Conservation (phyloP, 2,329 filamentous ascomycete species). For the Microdochium nivale region DNA sequence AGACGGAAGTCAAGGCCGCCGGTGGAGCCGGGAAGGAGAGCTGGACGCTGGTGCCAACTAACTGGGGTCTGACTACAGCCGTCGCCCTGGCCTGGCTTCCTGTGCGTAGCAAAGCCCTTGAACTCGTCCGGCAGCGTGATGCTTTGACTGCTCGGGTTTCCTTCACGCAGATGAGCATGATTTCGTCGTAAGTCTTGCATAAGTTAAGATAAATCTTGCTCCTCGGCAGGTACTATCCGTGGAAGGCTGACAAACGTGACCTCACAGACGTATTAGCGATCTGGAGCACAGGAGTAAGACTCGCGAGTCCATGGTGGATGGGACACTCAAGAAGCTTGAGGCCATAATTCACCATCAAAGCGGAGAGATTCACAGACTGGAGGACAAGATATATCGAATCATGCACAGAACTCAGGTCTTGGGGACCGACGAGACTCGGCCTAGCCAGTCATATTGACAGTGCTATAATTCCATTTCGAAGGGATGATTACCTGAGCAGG, state of each 20-base stretch:
- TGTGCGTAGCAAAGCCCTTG: constrained; percentile 32
- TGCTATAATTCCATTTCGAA: too few relatives aligned
- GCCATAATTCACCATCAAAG: constrained; percentile 15
- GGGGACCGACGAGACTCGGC: constrained; percentile 3
- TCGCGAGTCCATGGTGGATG: constrained; percentile 19
- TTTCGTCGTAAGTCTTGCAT: constrained; percentile 27
- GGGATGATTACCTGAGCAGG: too few relatives aligned
- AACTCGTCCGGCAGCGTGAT: constrained; percentile 36
- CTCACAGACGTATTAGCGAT: constrained; percentile 20
- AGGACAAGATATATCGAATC: constrained; percentile 15
- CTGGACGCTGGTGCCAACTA: constrained; percentile 28
- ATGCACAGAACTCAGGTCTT: constrained; percentile 12
- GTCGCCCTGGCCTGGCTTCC: constrained; percentile 36
- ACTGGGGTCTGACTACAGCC: constrained; percentile 26
- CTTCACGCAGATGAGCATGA: constrained; percentile 40
- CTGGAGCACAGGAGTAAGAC: constrained; percentile 22
- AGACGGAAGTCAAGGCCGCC: constrained; percentile 26
- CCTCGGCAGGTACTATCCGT: too few relatives aligned
- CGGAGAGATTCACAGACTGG: constrained; percentile 16
- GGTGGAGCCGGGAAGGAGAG: constrained; percentile 10
- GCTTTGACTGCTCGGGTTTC: constrained; percentile 33
- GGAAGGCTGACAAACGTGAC: constrained; percentile 1
- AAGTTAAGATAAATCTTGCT: too few relatives aligned
- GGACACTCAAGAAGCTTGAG: constrained; percentile 15
- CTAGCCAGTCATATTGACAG: not conserved